Conservation (phyloP, 192 early-diverging fungal species). For the Umbelopsis isabellina region DNA sequence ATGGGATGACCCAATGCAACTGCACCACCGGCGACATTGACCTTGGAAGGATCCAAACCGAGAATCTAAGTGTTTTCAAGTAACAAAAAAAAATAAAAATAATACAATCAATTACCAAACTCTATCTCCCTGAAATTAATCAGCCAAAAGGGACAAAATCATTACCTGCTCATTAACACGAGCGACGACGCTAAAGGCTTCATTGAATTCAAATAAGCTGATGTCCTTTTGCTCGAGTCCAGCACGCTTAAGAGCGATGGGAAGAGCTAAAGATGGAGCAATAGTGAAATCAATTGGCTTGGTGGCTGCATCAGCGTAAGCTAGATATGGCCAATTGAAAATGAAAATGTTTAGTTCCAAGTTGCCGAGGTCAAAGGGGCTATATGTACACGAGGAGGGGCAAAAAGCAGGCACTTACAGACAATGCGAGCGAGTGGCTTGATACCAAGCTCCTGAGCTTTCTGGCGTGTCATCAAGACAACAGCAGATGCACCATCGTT, state of each 20-base stretch:
- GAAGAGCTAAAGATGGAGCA: slow-evolving; percentile 90
- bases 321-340: neutral
- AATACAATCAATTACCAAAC: too few relatives aligned
- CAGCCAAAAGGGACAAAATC: too few relatives aligned
- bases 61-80: slow-evolving; percentile 51
- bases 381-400: neutral
- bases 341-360: neutral
- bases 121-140: neutral
- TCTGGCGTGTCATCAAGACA: slow-evolving; percentile 77
- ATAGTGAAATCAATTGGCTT: slow-evolving; percentile 94
- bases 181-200: slow-evolving; percentile 95
- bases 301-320: slow-evolving; percentile 90
- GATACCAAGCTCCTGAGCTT: slow-evolving; percentile 73
- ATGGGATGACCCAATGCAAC: slow-evolving; percentile 83
- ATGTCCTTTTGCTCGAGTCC: slow-evolving; percentile 83
- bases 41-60: slow-evolving; percentile 67
- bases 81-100: too few relatives aligned
- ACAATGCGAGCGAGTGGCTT: slow-evolving; percentile 89
- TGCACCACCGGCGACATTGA: slow-evolving; percentile 84
- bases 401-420: slow-evolving; percentile 33
- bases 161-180: slow-evolving; percentile 83
- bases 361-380: neutral
- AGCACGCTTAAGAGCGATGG: slow-evolving; percentile 89
- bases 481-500: slow-evolving; percentile 97
- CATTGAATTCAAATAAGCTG: slow-evolving; percentile 94